Evolutionary conservation across 106 monocot genomes (phyloP).

Genomic region (Vanilla planifolia): DNA sequence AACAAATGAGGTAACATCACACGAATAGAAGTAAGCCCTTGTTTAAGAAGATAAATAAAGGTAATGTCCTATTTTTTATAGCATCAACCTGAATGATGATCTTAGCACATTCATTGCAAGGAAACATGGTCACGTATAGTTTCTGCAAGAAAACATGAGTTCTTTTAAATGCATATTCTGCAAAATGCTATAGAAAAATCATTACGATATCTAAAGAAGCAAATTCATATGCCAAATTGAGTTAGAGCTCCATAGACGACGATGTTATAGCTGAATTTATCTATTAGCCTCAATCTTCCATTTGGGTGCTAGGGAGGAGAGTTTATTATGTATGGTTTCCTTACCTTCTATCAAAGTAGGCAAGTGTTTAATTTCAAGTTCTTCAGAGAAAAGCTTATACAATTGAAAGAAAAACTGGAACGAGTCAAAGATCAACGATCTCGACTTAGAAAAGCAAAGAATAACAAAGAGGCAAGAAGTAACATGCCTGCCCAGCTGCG

Average conservation of each 20-base stretch:
- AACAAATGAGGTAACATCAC: not conserved
- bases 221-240: too few relatives aligned
- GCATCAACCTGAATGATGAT: conserved; percentile 83
- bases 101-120: conserved; percentile 97
- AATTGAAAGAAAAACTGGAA: not conserved
- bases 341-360: too few relatives aligned
- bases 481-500: conserved; percentile 89
- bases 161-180: not conserved
- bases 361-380: too few relatives aligned
- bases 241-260: too few relatives aligned
- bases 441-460: not conserved
- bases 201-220: too few relatives aligned
- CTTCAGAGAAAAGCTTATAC: too few relatives aligned
- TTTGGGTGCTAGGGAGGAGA: too few relatives aligned
- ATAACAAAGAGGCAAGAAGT: conserved; percentile 11
- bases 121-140: conserved; percentile 97
- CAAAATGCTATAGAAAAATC: too few relatives aligned
- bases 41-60: not conserved
- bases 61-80: not conserved
- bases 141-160: conserved; percentile 39
- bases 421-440: not conserved
- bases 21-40: not conserved
- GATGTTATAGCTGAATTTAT: too few relatives aligned
- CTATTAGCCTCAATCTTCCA: too few relatives aligned
- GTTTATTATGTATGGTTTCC: too few relatives aligned